Base-by-base conservation (phyloP, 306 rosid genomes). In the Ormosia emarginata region DNA sequence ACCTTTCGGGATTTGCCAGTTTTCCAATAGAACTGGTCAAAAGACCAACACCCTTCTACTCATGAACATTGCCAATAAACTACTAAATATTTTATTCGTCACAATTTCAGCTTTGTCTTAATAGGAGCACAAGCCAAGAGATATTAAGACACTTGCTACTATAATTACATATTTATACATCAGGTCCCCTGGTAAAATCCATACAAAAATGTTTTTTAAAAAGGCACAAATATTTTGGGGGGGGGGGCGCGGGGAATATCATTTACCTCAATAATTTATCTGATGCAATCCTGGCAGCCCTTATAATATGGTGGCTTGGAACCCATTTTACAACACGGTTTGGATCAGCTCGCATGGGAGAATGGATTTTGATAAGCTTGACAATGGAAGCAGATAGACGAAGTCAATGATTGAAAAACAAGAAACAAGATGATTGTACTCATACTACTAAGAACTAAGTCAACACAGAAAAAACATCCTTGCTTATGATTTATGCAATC, bases 331-430 rank as follows among this genome's bases (percentile, higher is more conserved):
- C 88, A 61, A 89, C 90, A 82, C 96, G 94, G 77, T 90, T 87
- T 77, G 94, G 98, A 87, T 92, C 94, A 77, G 98, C 87, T 73
- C 99, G 94, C 94, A 92, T 88, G 44, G 99, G 98, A 75, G 99
- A 95, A 90, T 93, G 98, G 69, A 95, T 95, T 90, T 85, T 93
- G 90, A 93, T 90, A 74, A 95, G 98, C 98, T 94, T 80, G 61
- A 90, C 82, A 81, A 67, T 18, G 75, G 50, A 67, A 89, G 8
- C 30, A 79, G 71, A 79, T 65, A 80, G 67, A 84, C 3, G 39
- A 59, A 29, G 53, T 52, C 74, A 82, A 18, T 40, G 67, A 58
- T 34, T 67, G 50, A 41, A 64, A 83, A 82, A 49, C 47, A 47
- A 69, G 12, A 15, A 56, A 41, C 34, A 55, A 59, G 78, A 17